Evolutionary conservation across 192 early-diverging fungal genomes (phyloP).

Genomic region (Pilobolus umbonatus): DNA sequence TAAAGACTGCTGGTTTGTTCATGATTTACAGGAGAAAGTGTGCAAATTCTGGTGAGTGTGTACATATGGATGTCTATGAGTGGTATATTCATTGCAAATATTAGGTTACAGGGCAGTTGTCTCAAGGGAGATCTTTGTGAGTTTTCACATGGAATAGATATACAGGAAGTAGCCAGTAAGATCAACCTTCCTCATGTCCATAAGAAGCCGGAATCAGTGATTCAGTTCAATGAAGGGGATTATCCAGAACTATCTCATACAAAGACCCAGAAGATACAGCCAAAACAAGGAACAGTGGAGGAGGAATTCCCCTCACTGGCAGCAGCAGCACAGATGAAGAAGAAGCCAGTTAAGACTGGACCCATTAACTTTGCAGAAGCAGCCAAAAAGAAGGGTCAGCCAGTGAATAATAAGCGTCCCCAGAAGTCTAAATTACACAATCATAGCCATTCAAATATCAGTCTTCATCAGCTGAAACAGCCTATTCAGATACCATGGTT

Average conservation of each 20-base stretch:
- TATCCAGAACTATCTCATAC: slow-evolving; percentile 5
- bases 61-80: background rate
- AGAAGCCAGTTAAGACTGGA: background rate
- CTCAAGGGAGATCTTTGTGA: slow-evolving; percentile 48
- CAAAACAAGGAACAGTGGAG: slow-evolving; percentile 2
- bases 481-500: slow-evolving; percentile 44
- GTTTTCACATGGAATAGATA: slow-evolving; percentile 46
- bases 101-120: slow-evolving; percentile 49
- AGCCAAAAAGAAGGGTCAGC: slow-evolving; percentile 34
- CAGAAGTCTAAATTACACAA: slow-evolving; percentile 1
- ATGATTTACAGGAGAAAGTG: slow-evolving; percentile 47
- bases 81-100: background rate
- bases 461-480: background rate
- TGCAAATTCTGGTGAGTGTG: slow-evolving; percentile 55
- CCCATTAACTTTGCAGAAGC: slow-evolving; percentile 32
- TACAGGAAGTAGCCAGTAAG: slow-evolving; percentile 22
- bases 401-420: slow-evolving; percentile 14
- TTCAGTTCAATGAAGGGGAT: slow-evolving; percentile 1
- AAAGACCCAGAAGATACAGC: background rate
- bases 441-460: background rate
- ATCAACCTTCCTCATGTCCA: background rate
- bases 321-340: slow-evolving; percentile 1
- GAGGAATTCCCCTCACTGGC: slow-evolving; percentile 17
- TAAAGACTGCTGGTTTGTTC: slow-evolving; percentile 53
- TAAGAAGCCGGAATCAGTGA: background rate